These are phyloP conservation scores for Chamaecyparis obtusa DNA, from an alignment of 75 land plant species.

Conservation along the genomic window DNA sequence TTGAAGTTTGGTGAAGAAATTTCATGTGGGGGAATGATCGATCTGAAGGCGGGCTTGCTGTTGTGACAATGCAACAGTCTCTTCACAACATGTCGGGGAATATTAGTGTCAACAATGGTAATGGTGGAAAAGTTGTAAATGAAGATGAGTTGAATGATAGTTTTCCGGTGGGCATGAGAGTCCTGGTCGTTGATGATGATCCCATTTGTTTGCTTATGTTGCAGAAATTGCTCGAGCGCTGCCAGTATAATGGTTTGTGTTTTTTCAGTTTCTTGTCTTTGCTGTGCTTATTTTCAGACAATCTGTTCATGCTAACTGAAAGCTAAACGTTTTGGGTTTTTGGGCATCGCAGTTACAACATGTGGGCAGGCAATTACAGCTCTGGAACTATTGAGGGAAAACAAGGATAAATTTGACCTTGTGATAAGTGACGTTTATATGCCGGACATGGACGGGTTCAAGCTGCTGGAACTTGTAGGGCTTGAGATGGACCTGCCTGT, in stretches of 20 bases:
- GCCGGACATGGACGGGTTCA: slow-evolving; percentile 98
- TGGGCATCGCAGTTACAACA: slow-evolving; percentile 62
- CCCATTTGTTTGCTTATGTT: slow-evolving; percentile 52
- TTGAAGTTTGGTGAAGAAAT: background rate
- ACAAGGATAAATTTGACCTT: slow-evolving; percentile 68
- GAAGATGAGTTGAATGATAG: slow-evolving; percentile 22
- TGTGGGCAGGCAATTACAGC: slow-evolving; percentile 58
- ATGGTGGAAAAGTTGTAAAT: slow-evolving; percentile 9
- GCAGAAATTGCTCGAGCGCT: slow-evolving; percentile 47
- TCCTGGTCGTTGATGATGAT: slow-evolving; percentile 83
- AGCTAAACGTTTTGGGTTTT: background rate
- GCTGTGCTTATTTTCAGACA: slow-evolving; percentile 5
- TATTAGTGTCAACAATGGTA: background rate
- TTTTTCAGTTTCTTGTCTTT: slow-evolving; percentile 3
- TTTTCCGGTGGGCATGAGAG: slow-evolving; percentile 83
- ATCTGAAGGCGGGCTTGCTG: slow-evolving; percentile 5
- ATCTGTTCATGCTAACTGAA: background rate
- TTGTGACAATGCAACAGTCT: slow-evolving; percentile 6
- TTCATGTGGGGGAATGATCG: background rate
- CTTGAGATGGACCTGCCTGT: slow-evolving; percentile 95
- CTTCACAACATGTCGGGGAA: background rate
- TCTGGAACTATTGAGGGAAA: slow-evolving; percentile 69
- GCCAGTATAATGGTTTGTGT: slow-evolving; percentile 66
- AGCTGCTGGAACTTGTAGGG: slow-evolving; percentile 81
- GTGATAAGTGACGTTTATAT: slow-evolving; percentile 89